Percentiles rank a stretch among this genome's conserved stretches.
These are phyloP conservation scores for Pythium diclinum DNA, from an alignment of 352 stramenopile genomes.

Conservation along the genomic window DNA sequence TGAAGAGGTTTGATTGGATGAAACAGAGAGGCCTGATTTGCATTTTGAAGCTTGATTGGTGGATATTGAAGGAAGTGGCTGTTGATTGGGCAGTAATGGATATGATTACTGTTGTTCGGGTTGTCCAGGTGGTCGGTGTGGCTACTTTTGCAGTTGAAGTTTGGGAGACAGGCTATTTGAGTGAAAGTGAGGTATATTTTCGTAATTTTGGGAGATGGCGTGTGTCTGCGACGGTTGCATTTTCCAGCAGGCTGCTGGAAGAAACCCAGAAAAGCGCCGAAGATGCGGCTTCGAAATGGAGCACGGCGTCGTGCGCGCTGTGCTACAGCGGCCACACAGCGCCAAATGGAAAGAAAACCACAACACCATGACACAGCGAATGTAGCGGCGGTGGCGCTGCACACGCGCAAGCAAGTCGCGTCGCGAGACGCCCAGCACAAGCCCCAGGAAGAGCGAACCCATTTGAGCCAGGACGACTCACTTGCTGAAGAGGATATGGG, in stretches of 20 bases:
- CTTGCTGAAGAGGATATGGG: neutral
- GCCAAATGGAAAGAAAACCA: neutral
- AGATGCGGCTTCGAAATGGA: constrained; percentile 24
- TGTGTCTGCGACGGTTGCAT: constrained; percentile 1
- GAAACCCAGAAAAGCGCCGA: constrained; percentile 1
- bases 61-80: neutral
- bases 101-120: constrained; percentile 5
- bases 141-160: constrained; percentile 23
- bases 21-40: neutral
- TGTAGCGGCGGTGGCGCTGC: neutral
- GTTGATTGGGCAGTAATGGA: constrained; percentile 3
- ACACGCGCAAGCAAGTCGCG: neutral
- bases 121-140: neutral
- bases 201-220: neutral
- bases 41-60: neutral
- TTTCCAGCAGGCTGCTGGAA: neutral
- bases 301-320: constrained; percentile 8
- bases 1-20: constrained; percentile 6
- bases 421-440: neutral
- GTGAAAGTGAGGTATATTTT: neutral
- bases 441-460: constrained; percentile 1
- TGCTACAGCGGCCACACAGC: neutral
- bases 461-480: neutral
- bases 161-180: constrained; percentile 5
- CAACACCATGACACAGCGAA: neutral